These are phyloP conservation scores for Arthroderma sp. DNA, from an alignment of 2,329 filamentous ascomycete genomes.

Conservation along the genomic window DNA sequence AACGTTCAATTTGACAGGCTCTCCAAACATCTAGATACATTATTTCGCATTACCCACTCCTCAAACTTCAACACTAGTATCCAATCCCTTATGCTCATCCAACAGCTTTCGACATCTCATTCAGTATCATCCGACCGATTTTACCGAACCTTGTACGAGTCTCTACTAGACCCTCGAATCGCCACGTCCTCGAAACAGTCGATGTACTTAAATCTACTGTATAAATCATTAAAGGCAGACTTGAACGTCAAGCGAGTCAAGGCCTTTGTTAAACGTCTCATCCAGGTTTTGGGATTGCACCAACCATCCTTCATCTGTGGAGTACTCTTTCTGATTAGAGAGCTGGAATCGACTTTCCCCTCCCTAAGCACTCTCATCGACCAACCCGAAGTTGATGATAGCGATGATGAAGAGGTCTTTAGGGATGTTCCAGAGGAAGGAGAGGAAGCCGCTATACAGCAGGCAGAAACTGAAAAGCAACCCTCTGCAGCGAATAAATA, in stretches of 20 bases:
- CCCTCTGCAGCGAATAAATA: constrained; percentile 38
- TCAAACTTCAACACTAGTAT: constrained; percentile 98
- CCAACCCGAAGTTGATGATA: constrained; percentile 64
- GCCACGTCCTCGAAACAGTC: constrained; percentile 87
- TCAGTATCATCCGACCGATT: constrained; percentile 78
- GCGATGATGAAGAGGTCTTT: constrained; percentile 54
- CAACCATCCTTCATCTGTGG: constrained; percentile 88
- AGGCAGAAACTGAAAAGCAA: constrained; percentile 20
- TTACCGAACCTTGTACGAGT: constrained; percentile 92
- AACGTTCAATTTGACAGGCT: constrained; percentile 40
- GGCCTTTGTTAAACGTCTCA: constrained; percentile 84
- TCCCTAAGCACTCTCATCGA: constrained; percentile 65
- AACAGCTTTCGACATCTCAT: constrained; percentile 73
- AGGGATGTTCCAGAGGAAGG: constrained; percentile 49
- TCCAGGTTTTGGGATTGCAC: constrained; percentile 77
- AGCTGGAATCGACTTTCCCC: constrained; percentile 67
- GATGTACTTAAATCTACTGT: constrained; percentile 84
- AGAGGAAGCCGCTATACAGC: constrained; percentile 24
- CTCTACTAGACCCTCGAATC: constrained; percentile 76
- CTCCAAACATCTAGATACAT: constrained; percentile 78
- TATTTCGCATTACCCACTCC: constrained; percentile 93
- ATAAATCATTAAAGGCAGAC: constrained; percentile 76
- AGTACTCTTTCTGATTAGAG: constrained; percentile 75
- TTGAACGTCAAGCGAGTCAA: constrained; percentile 84
- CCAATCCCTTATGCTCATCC: constrained; percentile 86